Evolutionary conservation across 768 basidiomycete genomes (phyloP), one percentile per base, ranked within the genome.

Genomic region (Auricularia cornea): DNA sequence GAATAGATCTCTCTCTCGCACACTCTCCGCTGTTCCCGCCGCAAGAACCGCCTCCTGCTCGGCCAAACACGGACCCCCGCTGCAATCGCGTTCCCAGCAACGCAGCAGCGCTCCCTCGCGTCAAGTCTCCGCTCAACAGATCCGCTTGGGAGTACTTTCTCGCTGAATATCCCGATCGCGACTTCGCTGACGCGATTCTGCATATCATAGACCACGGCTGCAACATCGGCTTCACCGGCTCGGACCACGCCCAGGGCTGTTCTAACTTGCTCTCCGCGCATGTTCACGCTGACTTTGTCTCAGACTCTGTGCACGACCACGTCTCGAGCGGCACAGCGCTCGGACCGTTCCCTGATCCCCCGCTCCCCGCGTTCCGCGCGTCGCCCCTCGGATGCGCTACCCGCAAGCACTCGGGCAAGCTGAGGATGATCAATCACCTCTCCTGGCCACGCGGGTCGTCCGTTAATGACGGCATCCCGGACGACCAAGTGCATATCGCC

Each of bases 391-490:
- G 69, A 10, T 62, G 62, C 3, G 68, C 66, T 3, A 64, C 65
- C 12, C 64, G 67, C 57, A 66, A 62, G 40, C 68, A 60, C 44
- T 65, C 67, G 3, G 23, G 61, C 4, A 70, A 70, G 30, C n/a
- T 62, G 3, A 62, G 64, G 26, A 59, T 60, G 1, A 70, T 70
- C 28, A 63, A 68, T 35, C 70, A 69, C 59, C 63, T 70, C 12
- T 70, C 67, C 0, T 69, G 68, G 70, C 70, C 70, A 1, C 33
- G 48, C 23, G 44, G 63, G 2, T 12, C 31, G 1, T 70, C 70
- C 2, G 64, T 69, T 16, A 71, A 71, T 51, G 66, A 70, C 38
- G 66, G 64, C 28, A 71, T 77, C 59, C 67, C 73, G 2, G 70
- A 76, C 26, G 23, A 60, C 2, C 68, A 76, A 64, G 73, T 68